phyloP scores from a whole-genome alignment of 768 basidiomycete genomes.

The Wakefieldia striispora region DNA sequence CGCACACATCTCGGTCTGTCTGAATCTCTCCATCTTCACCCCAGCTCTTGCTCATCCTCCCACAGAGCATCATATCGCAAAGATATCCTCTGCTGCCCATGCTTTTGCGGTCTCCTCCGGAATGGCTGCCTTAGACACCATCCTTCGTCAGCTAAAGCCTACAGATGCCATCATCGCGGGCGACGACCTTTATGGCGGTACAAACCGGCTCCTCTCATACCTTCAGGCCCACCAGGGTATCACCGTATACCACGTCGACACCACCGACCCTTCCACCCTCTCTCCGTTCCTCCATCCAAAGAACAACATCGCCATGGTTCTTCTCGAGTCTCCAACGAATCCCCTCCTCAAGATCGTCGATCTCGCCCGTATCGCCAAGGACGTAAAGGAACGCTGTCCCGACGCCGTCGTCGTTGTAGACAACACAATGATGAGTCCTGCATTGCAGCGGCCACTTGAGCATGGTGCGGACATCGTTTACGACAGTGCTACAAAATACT shows the following conservation, averaged over 20 bases:
- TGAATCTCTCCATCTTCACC: neutral
- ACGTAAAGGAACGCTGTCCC: constrained; percentile 80
- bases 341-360: constrained; percentile 95
- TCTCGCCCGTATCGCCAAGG: constrained; percentile 74
- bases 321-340: constrained; percentile 97
- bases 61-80: constrained; percentile 93
- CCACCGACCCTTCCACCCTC: constrained; percentile 68
- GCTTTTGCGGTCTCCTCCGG: constrained; percentile 94
- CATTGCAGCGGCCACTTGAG: constrained; percentile 91
- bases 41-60: neutral
- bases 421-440: constrained; percentile 99
- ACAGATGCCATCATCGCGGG: constrained; percentile 96
- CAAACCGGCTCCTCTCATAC: constrained; percentile 91
- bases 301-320: constrained; percentile 87
- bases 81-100: constrained; percentile 90
- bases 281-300: constrained; percentile 56
- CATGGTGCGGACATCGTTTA: constrained; percentile 97
- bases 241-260: constrained; percentile 90
- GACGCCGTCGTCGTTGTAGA: constrained; percentile 87
- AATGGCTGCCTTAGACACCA: constrained; percentile 97
- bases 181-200: constrained; percentile 97
- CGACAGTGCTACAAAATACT: constrained; percentile 96
- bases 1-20: constrained; percentile 87
- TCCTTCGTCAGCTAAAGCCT: constrained; percentile 90
- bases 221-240: constrained; percentile 86